These are phyloP conservation scores for Heterobasidion annosum DNA, from an alignment of 1,284 basidiomycete genomes.

Conservation along the genomic window DNA sequence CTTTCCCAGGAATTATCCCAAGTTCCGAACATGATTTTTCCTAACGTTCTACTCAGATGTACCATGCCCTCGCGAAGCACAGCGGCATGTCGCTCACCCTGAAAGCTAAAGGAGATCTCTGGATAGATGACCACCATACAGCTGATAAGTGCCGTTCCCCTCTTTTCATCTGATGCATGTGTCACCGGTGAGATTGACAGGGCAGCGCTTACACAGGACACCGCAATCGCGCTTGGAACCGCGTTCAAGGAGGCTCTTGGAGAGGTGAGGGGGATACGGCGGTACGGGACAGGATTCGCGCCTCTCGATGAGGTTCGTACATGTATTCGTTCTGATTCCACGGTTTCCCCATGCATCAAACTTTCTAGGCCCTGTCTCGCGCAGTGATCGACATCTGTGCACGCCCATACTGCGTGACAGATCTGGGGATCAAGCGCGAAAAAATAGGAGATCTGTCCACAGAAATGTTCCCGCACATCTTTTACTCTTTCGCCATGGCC, in stretches of 20 bases:
- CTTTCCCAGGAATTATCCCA: not conserved
- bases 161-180: conserved; percentile 6
- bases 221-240: conserved; percentile 85
- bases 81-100: conserved; percentile 85
- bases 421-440: conserved; percentile 86
- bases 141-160: conserved; percentile 63
- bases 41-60: conserved; percentile 58
- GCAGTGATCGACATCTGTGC: conserved; percentile 98
- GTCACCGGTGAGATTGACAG: conserved; percentile 7
- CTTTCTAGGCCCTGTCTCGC: conserved; percentile 74
- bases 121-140: conserved; percentile 99
- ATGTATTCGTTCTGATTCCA: not conserved
- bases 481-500: conserved; percentile 89
- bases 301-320: conserved; percentile 86
- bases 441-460: conserved; percentile 96
- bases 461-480: conserved; percentile 96
- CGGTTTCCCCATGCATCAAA: not conserved
- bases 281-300: conserved; percentile 96
- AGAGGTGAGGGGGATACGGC: conserved; percentile 88
- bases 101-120: conserved; percentile 91
- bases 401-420: conserved; percentile 90
- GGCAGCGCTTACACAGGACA: conserved; percentile 62
- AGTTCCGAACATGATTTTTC: not conserved
- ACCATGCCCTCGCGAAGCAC: conserved; percentile 90
- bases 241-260: conserved; percentile 96